Conservation (phyloP, 2,329 filamentous ascomycete species). For the Penicillium sclerotigenum region DNA sequence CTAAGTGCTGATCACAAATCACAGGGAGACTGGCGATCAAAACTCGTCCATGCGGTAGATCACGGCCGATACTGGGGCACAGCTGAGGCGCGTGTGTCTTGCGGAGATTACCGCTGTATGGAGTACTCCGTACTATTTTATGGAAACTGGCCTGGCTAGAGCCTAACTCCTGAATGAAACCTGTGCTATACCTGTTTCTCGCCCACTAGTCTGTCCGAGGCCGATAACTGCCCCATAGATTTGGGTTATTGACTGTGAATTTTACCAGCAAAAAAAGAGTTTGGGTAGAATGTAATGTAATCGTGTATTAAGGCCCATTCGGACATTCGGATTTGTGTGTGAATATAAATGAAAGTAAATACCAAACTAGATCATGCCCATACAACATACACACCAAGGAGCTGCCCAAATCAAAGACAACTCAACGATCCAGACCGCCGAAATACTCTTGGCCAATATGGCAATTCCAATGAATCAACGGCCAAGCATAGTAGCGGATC, state of each 20-base stretch:
- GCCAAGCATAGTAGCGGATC: conserved; percentile 19
- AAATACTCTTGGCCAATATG: conserved; percentile 1
- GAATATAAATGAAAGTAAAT: background rate
- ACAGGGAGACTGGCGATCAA: conserved; percentile 3
- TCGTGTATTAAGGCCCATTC: background rate
- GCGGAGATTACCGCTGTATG: conserved; percentile 2
- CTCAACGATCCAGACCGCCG: conserved; percentile 16
- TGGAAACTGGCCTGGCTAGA: background rate
- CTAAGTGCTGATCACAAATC: conserved; percentile 1
- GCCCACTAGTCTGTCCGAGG: background rate
- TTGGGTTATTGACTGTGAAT: background rate
- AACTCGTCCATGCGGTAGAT: conserved; percentile 5
- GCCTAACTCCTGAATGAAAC: background rate
- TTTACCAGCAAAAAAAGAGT: background rate
- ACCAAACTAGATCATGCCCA: no score
- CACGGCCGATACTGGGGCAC: background rate
- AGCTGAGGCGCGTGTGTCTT: background rate
- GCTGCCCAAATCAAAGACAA: conserved; percentile 1
- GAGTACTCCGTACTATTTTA: background rate
- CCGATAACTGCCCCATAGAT: background rate
- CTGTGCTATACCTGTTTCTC: background rate
- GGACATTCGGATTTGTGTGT: background rate
- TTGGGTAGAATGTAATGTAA: background rate
- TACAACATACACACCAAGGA: no score
- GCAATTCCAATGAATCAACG: conserved; percentile 2